phyloP scores from a whole-genome alignment of 768 basidiomycete genomes.

The Chalciporus piperatus region DNA sequence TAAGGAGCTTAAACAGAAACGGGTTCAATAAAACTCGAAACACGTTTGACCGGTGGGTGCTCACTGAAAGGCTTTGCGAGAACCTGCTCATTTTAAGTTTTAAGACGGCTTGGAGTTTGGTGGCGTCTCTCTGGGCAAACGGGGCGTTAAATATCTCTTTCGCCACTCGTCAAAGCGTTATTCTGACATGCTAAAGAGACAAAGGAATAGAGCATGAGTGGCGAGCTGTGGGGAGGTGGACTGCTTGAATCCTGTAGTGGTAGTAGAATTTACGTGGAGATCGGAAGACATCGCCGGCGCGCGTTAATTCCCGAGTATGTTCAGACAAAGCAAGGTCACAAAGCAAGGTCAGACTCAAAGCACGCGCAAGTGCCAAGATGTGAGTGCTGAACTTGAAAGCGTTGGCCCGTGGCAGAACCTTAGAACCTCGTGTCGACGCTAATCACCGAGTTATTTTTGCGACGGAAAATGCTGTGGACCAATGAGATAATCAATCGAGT shows the following conservation, averaged over 20 bases:
- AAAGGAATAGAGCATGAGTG: slow-evolving; percentile 18
- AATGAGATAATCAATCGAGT: not conserved
- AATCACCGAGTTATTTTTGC: not conserved
- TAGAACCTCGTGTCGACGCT: slow-evolving; percentile 2
- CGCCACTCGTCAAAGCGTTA: slow-evolving; percentile 26
- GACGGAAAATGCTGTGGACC: not conserved
- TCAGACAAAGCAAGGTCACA: slow-evolving; percentile 4
- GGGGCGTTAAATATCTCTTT: slow-evolving; percentile 23
- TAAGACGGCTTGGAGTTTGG: not conserved
- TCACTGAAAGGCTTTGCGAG: slow-evolving; percentile 30
- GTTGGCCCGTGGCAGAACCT: not conserved
- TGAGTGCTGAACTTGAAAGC: not conserved
- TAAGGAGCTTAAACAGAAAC: slow-evolving; percentile 19
- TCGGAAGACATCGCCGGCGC: not conserved
- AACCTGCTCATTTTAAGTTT: slow-evolving; percentile 30
- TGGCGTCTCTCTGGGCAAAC: not conserved
- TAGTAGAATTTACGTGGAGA: slow-evolving; percentile 8
- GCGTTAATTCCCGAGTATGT: not conserved
- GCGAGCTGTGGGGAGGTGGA: slow-evolving; percentile 7
- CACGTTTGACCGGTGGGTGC: not conserved
- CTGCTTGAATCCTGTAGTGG: slow-evolving; percentile 10
- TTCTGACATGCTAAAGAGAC: slow-evolving; percentile 8
- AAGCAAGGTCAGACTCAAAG: too few species aligned
- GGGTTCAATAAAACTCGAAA: not conserved
- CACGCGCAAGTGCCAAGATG: not conserved